phyloP scores from a whole-genome alignment of 495 filamentous ascomycete genomes.

The Aspergillus nanangensis region DNA sequence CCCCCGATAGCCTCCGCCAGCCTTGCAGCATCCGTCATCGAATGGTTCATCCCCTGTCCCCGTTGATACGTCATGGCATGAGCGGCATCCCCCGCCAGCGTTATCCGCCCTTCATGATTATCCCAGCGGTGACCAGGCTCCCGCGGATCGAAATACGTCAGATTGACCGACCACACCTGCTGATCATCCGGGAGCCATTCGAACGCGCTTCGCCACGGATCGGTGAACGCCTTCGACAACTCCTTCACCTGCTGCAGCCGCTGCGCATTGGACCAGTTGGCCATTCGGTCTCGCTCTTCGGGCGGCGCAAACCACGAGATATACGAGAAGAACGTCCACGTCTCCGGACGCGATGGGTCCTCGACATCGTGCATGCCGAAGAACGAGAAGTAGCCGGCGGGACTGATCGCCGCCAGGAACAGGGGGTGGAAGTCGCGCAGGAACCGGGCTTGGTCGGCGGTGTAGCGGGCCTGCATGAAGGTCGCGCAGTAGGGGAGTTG shows the following conservation, averaged over 20 bases:
- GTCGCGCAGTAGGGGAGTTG: slow-evolving; percentile 28
- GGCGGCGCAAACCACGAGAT: slow-evolving; percentile 25
- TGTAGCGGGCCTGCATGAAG: slow-evolving; percentile 25
- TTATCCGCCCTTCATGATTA: slow-evolving; percentile 35
- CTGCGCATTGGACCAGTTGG: slow-evolving; percentile 12
- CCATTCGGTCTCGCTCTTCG: slow-evolving; percentile 24
- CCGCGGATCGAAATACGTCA: slow-evolving; percentile 19
- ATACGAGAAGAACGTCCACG: slow-evolving; percentile 37
- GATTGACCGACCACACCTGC: slow-evolving; percentile 23
- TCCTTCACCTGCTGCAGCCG: slow-evolving; percentile 20
- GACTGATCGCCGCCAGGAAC: slow-evolving; percentile 15
- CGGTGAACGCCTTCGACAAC: slow-evolving; percentile 8
- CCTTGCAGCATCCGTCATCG: slow-evolving; percentile 40
- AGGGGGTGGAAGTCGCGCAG: slow-evolving; percentile 25
- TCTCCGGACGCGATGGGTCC: slow-evolving; percentile 35
- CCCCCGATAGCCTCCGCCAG: slow-evolving; percentile 29
- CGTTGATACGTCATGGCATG: slow-evolving; percentile 47
- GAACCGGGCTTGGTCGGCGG: slow-evolving; percentile 28
- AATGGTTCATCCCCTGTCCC: slow-evolving; percentile 47
- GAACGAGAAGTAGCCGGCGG: slow-evolving; percentile 12
- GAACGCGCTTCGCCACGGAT: slow-evolving; percentile 18
- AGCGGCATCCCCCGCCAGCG: slow-evolving; percentile 47
- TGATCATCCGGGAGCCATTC: slow-evolving; percentile 18
- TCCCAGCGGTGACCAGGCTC: slow-evolving; percentile 20
- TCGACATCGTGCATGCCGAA: slow-evolving; percentile 32